Conservation (phyloP, 176 grass and related monocot genomes). For the Lolium multiflorum region DNA sequence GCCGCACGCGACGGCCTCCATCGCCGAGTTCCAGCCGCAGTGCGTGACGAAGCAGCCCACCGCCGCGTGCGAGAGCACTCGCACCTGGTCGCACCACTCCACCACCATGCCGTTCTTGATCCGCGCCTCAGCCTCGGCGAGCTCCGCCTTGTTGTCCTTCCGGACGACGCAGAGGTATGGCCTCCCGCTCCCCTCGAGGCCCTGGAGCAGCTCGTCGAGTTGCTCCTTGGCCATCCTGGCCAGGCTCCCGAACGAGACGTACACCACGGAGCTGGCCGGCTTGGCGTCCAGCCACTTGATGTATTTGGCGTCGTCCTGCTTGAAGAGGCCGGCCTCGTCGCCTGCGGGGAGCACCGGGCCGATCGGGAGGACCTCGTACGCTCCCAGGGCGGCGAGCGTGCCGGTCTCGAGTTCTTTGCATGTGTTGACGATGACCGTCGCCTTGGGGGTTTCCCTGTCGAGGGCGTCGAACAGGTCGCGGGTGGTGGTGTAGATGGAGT, state of each 20-base stretch:
- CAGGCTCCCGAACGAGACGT: constrained; percentile 35
- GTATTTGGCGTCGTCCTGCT: constrained; percentile 54
- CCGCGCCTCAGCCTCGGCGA: no score
- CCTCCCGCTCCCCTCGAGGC: constrained; percentile 29
- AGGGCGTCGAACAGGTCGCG: no score
- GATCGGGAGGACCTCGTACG: constrained; percentile 45
- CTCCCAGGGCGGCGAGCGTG: constrained; percentile 30
- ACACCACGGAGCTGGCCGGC: constrained; percentile 58
- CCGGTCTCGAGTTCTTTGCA: no score
- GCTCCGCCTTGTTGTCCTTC: constrained; percentile 43
- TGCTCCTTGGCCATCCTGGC: neutral
- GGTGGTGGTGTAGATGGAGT: no score
- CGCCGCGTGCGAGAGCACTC: constrained; percentile 47
- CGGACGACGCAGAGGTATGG: constrained; percentile 54
- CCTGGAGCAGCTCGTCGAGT: constrained; percentile 43
- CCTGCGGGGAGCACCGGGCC: constrained; percentile 53
- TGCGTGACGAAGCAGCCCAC: constrained; percentile 80
- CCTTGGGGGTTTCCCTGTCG: no score
- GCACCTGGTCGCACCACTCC: constrained; percentile 67
- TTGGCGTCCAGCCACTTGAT: constrained; percentile 65
- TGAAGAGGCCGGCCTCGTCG: constrained; percentile 42
- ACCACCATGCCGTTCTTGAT: constrained; percentile 50
- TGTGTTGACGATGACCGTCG: no score
- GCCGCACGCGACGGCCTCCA: constrained; percentile 57
- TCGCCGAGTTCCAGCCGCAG: constrained; percentile 69